Evolutionary conservation across 768 basidiomycete species (phyloP), one percentile per base, ranked within the genome.

Genomic region (Auricularia sp.): DNA sequence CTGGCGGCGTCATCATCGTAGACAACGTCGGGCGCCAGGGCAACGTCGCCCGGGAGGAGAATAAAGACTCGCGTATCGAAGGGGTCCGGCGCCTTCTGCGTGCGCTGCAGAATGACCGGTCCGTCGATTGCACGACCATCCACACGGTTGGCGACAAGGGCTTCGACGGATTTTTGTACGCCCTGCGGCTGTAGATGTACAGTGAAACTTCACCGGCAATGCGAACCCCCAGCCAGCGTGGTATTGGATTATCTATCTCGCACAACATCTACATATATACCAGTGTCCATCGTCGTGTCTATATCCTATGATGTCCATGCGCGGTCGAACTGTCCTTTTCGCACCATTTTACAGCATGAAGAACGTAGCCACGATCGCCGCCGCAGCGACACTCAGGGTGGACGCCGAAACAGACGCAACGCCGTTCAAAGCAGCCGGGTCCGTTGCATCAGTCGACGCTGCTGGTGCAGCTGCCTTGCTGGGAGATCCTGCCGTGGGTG

Each of bases 1-100:
- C 78, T 51, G 83, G 84, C 12, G 87, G 85, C 14, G 79, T 87
- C 23, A 85, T 89, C 64, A 81, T 85, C 64, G 81, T 86, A 10
- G 86, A 86, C 71, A 87, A 87, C 68, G 82, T 85, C 39, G 84
- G 84, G 4, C 78, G 82, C 4, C 68, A 76, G 35, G 84, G 81
- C 7, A 72, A 69, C 4, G 81, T 84, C 1, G 74, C 81, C 1
- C 78, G 83, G 67, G 76, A 74, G 0, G 69, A 72, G 6, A 70
- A 70, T 61, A 67, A 71, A 3, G 75, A 80, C 60, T 42, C 64
- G 2, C 73, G 70, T 21, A 68, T 78, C 8, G 79, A 83, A 63
- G 84, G 83, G 14, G 79, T 83, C 3, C 74, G 84, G 29, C 70
- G 66, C 16, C 73, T 87, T 11, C 70, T 87, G 64, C 67, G 72